phyloP scores from a whole-genome alignment of 2,329 filamentous ascomycete genomes.

The Scedosporium boydii region DNA sequence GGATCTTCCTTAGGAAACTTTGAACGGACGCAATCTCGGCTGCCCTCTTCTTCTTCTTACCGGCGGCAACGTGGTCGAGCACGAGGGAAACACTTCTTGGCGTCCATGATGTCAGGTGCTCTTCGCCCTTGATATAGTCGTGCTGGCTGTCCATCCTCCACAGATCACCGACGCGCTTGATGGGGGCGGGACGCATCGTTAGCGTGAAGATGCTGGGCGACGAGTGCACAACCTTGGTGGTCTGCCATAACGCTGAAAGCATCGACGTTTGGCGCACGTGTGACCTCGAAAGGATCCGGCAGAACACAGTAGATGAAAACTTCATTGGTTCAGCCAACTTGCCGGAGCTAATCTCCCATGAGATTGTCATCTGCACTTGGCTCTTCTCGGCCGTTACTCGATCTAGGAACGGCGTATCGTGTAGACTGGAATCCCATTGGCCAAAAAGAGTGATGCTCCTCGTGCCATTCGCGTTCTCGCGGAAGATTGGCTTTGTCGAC shows the following conservation, averaged over 20 bases:
- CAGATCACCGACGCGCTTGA: constrained; percentile 83
- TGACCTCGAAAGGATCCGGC: constrained; percentile 75
- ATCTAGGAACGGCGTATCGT: constrained; percentile 88
- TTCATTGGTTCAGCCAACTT: constrained; percentile 82
- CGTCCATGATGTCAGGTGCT: constrained; percentile 73
- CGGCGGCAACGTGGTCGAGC: constrained; percentile 71
- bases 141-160: constrained; percentile 95
- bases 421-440: constrained; percentile 94
- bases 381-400: constrained; percentile 88
- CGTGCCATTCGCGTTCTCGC: constrained; percentile 82
- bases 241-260: constrained; percentile 79
- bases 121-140: constrained; percentile 94
- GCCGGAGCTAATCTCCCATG: constrained; percentile 77
- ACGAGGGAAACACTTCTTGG: constrained; percentile 85
- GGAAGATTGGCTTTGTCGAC: constrained; percentile 67
- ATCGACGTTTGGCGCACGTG: constrained; percentile 82
- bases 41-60: constrained; percentile 63
- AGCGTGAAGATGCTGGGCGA: constrained; percentile 80
- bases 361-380: constrained; percentile 76
- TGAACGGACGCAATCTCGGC: constrained; percentile 73
- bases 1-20: constrained; percentile 52
- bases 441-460: constrained; percentile 77
- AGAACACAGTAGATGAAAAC: constrained; percentile 70
- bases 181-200: constrained; percentile 75
- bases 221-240: constrained; percentile 76